Base-by-base conservation (phyloP, 805 yeast genomes). In the Teunomyces lycoperdinae region DNA sequence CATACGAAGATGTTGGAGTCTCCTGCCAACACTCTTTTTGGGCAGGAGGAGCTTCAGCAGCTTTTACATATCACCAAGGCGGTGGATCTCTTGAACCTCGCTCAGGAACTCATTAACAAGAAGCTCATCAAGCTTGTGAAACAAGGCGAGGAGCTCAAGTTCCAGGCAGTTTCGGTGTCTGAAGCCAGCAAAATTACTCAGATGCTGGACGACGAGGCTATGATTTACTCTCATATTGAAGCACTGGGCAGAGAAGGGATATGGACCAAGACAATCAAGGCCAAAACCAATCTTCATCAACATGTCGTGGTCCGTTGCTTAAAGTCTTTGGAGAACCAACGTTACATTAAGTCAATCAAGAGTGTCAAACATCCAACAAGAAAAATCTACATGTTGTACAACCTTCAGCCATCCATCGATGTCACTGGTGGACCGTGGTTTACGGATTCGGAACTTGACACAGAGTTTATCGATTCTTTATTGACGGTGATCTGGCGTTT, bases 391-490 rank as follows among this genome's bases (percentile, higher is more conserved):
- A 94, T 94, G 98, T 76, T 94, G 46, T 92, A 91, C 63, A 84
- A 89, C 61, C 72, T 94, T 55, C 96, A 90, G 63, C 99, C 99
- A 4, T 86, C 96, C 3, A 84, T 89, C 29, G 98, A 92, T 55
- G 94, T 94, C 33, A 94, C 98, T 0, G 99, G 99, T 54, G 99
- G 99, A 4, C 98, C 98, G 3, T 94, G 99, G 99, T 94, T 91
- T 63, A 90, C 97, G 0, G 99, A 94, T 63, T 83, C 91, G 31
- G 98, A 94, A 66, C 75, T 94, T 48, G 99, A 94, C 63, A 83
- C 89, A 2, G 98, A 92, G 66, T 94, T 94, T 60, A 91, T 94
- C 49, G 92, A 89, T 55, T 82, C 89, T 42, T 70, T 94, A 47
- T 66, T 89, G 54, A 82, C 89, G 16, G 91, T 91, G 38, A 83